A percentile compares a stretch with the other conserved stretches of the same genome.
phyloP scores from a whole-genome alignment of 2,329 filamentous ascomycete species.

The Tolypocladium sp. region DNA sequence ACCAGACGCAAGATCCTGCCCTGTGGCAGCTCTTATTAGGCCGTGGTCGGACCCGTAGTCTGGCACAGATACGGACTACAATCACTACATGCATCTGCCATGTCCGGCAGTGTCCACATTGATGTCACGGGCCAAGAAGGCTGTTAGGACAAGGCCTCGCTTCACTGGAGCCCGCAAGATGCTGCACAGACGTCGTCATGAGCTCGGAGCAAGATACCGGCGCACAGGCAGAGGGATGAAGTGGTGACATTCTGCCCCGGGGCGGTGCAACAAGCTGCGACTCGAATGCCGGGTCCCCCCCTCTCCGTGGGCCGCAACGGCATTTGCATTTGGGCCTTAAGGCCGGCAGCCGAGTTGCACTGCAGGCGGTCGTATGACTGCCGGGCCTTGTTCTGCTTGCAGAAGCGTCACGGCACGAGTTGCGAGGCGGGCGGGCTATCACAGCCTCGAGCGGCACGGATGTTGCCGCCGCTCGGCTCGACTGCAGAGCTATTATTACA shows the following conservation, averaged over 20 bases:
- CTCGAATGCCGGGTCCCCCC: neutral
- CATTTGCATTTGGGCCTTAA: neutral
- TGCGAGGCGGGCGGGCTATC: neutral
- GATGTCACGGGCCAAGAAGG: too few species aligned
- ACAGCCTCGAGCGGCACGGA: neutral
- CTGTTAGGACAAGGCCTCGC: neutral
- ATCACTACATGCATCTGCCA: neutral
- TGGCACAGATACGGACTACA: too few species aligned
- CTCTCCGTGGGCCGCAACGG: neutral
- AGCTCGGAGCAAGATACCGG: neutral
- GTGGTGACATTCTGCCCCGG: too few species aligned
- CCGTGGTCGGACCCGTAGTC: neutral
- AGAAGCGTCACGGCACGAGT: neutral
- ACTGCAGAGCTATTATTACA: neutral
- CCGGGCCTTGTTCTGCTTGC: neutral
- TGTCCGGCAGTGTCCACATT: neutral
- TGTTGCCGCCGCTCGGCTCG: neutral
- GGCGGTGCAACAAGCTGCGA: neutral
- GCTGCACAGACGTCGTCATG: neutral
- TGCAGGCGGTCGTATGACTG: neutral
- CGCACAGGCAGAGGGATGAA: too few species aligned
- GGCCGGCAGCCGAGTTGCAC: neutral
- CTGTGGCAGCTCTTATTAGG: neutral
- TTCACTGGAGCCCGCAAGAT: neutral
- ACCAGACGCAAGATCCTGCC: neutral